A percentile compares a stretch with the other conserved stretches of the same genome.
Evolutionary conservation across 2,329 filamentous ascomycete genomes (phyloP).

Genomic region (Exophiala sideris): DNA sequence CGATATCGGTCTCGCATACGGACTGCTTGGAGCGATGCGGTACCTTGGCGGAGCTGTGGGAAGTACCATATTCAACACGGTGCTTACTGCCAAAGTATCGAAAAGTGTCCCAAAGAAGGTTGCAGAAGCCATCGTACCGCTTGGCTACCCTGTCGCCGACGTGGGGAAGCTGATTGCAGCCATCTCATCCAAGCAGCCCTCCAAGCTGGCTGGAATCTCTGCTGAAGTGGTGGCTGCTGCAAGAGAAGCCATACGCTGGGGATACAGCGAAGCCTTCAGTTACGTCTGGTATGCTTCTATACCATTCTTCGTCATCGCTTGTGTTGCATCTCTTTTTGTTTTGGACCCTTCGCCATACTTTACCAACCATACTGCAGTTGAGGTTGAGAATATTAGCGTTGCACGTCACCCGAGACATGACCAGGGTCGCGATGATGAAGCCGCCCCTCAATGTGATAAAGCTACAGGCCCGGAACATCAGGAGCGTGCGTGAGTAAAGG

Average conservation of each 20-base stretch:
- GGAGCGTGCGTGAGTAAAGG: background rate
- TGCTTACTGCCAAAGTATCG: background rate
- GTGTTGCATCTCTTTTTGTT: background rate
- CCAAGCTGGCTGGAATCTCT: background rate
- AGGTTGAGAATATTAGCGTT: background rate
- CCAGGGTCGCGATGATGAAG: background rate
- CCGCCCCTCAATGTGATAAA: background rate
- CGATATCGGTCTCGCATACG: slow-evolving; percentile 3
- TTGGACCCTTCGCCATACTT: slow-evolving; percentile 5
- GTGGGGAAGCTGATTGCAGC: slow-evolving; percentile 1
- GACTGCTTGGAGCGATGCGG: slow-evolving; percentile 1
- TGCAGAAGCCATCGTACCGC: background rate
- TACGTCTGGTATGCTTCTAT: slow-evolving; percentile 4
- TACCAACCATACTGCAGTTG: slow-evolving; percentile 2
- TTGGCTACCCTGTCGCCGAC: background rate
- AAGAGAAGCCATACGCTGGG: slow-evolving; percentile 1
- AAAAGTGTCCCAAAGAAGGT: background rate
- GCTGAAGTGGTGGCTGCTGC: slow-evolving; percentile 1
- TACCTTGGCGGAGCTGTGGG: slow-evolving; percentile 3
- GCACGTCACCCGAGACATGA: background rate
- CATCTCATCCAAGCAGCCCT: background rate
- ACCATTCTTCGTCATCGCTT: slow-evolving; percentile 3
- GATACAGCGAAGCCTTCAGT: slow-evolving; percentile 1
- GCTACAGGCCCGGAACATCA: background rate
- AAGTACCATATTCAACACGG: slow-evolving; percentile 6